Conservation (phyloP, 2,329 filamentous ascomycete species). For the Fusarium agapanthi region DNA sequence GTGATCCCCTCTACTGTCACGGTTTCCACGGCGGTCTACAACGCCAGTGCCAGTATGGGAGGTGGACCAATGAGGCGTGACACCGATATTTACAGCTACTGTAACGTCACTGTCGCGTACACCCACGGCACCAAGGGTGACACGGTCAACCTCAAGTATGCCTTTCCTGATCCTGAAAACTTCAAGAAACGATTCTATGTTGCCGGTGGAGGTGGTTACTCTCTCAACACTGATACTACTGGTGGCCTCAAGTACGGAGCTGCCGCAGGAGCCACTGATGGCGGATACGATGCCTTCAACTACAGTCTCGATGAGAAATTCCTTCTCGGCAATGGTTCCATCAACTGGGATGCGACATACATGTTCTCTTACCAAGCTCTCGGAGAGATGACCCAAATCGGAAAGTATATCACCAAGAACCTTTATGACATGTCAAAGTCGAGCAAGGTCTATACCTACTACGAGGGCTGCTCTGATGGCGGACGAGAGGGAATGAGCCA, state of each 20-base stretch:
- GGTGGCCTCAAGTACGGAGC: conserved; percentile 54
- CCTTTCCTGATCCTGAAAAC: not conserved
- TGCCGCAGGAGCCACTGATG: conserved; percentile 51
- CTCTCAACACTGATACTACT: conserved; percentile 42
- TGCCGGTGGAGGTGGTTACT: conserved; percentile 21
- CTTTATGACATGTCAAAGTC: not conserved
- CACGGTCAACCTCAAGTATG: not conserved
- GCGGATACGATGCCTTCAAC: conserved; percentile 55
- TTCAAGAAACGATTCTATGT: conserved; percentile 3
- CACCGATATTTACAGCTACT: not conserved
- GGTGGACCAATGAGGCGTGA: not conserved
- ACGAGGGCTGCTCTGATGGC: conserved; percentile 58
- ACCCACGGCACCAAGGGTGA: not conserved
- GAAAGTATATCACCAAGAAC: conserved; percentile 44
- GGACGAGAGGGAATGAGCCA: conserved; percentile 55
- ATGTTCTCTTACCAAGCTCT: conserved; percentile 62
- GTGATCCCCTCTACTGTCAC: not conserved
- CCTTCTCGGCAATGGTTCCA: conserved; percentile 57
- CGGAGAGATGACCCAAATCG: conserved; percentile 56
- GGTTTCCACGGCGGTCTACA: not conserved
- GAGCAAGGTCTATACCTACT: conserved; percentile 58
- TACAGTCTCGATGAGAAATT: conserved; percentile 50
- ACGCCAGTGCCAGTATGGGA: not conserved
- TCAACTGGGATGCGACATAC: conserved; percentile 59
- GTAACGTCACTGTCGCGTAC: conserved; percentile 4